A percentile compares a stretch with the other conserved stretches of the same genome.
Conservation (phyloP, 176 grass and related monocot species). For the Hordeum marinum region DNA sequence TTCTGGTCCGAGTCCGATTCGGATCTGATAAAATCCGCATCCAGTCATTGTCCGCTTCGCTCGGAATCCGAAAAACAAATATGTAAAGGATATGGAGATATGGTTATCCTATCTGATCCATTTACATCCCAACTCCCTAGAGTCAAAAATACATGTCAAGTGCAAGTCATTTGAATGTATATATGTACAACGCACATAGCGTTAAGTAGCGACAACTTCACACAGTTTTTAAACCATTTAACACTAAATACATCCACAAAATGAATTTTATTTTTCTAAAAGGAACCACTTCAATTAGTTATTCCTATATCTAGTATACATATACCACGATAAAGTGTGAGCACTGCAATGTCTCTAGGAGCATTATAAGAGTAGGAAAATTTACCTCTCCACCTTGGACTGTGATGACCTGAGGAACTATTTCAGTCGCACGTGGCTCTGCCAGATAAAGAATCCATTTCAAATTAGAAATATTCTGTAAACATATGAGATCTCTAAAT, state of each 20-base stretch:
- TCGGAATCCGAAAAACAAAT: no score
- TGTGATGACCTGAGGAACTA: slow-evolving; percentile 61
- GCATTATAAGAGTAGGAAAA: neutral
- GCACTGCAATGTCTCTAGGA: neutral
- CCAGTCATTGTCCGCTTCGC: no score
- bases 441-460: neutral
- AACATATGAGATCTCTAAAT: neutral
- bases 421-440: slow-evolving; percentile 48
- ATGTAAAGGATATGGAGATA: no score
- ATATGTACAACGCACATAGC: neutral
- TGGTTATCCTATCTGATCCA: no score
- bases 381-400: slow-evolving; percentile 85
- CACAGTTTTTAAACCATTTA: neutral
- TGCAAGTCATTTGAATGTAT: neutral
- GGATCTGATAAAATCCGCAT: no score
- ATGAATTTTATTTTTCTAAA: neutral
- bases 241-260: neutral
- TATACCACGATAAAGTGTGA: neutral
- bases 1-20: no score
- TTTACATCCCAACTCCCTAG: no score
- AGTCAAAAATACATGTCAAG: neutral
- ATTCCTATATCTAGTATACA: neutral
- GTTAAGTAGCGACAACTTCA: neutral
- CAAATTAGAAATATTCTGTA: neutral
- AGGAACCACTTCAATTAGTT: neutral